These are phyloP conservation scores for Melocanna baccifera DNA, from an alignment of 176 grass and related monocot species.

Conservation along the genomic window DNA sequence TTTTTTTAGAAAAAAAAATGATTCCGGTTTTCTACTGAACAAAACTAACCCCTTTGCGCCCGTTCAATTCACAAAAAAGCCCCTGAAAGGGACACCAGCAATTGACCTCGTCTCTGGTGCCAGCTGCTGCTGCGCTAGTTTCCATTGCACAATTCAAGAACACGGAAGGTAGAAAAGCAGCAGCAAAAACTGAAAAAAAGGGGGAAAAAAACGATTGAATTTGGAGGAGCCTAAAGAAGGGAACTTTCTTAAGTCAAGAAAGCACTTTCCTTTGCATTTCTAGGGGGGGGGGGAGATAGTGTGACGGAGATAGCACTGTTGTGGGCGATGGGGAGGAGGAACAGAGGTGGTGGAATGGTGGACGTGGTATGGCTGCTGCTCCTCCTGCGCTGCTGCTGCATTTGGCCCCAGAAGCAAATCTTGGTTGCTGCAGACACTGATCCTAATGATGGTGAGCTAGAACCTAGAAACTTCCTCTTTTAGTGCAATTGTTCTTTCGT, in stretches of 20 bases:
- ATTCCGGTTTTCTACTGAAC: neutral
- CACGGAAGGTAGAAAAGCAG: too few relatives aligned
- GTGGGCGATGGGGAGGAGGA: constrained; percentile 23
- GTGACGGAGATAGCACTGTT: neutral
- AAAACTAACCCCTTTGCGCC: neutral
- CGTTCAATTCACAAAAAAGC: neutral
- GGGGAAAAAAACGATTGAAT: too few relatives aligned
- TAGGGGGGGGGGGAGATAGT: neutral
- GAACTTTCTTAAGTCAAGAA: neutral
- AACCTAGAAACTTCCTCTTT: neutral
- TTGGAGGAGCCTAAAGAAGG: neutral
- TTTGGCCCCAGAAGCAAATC: constrained; percentile 39
- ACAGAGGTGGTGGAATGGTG: constrained; percentile 28
- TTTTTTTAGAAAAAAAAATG: neutral
- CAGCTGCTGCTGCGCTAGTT: too few relatives aligned
- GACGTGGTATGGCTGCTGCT: constrained; percentile 13
- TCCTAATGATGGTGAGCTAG: constrained; percentile 41
- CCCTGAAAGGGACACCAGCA: neutral
- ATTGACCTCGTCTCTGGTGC: neutral
- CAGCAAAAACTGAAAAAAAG: too few relatives aligned
- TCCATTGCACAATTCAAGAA: too few relatives aligned
- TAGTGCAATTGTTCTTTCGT: neutral
- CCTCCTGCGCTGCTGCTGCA: constrained; percentile 22
- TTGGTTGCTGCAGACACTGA: constrained; percentile 47
- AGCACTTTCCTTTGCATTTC: constrained; percentile 11